A percentile compares a stretch with the other conserved stretches of the same genome.
Evolutionary conservation across 108 stramenopile genomes (phyloP).

Genomic region (Pseudonitzschia pungens): DNA sequence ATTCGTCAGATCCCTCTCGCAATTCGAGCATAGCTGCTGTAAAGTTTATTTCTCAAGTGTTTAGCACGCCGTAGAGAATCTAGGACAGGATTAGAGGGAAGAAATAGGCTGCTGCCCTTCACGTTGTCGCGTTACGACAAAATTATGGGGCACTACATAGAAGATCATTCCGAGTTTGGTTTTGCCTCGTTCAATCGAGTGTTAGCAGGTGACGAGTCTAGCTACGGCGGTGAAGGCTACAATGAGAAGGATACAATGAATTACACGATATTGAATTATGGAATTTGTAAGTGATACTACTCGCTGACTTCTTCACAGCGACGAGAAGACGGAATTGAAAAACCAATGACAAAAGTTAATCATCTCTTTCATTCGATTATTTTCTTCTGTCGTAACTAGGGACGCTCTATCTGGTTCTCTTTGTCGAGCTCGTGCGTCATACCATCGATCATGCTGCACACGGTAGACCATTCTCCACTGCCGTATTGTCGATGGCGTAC

Average conservation of each 20-base stretch:
- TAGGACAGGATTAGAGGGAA: not conserved
- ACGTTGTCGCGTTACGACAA: not conserved
- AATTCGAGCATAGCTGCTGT: too few relatives aligned
- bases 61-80: too few relatives aligned
- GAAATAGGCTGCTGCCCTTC: not conserved
- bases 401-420: slow-evolving; percentile 67
- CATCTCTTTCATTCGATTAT: not conserved
- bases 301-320: not conserved
- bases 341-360: not conserved
- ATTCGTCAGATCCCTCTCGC: too few relatives aligned
- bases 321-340: not conserved
- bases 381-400: not conserved
- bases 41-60: too few relatives aligned
- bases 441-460: slow-evolving; percentile 59
- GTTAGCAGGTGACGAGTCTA: not conserved
- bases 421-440: slow-evolving; percentile 70
- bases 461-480: slow-evolving; percentile 65
- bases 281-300: not conserved
- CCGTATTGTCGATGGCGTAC: slow-evolving; percentile 74
- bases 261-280: slow-evolving; percentile 11
- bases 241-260: not conserved
- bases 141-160: not conserved
- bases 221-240: not conserved
- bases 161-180: not conserved
- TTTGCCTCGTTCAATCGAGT: not conserved